A percentile compares a stretch with the other conserved stretches of the same genome.
Evolutionary conservation across 2,329 filamentous ascomycete genomes (phyloP).

Genomic region (Magnaporthales sp.): DNA sequence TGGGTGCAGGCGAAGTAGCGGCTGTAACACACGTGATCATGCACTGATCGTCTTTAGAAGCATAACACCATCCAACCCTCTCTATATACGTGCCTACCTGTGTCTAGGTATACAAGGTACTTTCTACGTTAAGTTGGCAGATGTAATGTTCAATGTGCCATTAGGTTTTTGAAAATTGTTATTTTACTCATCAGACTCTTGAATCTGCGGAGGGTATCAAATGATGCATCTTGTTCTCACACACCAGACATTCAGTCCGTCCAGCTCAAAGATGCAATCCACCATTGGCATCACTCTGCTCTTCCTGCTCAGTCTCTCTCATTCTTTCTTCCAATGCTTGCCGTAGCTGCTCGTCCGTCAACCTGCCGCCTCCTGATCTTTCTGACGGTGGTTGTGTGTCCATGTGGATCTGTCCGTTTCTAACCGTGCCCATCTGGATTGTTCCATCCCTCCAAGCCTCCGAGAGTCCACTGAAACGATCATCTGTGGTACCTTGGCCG

Average conservation of each 20-base stretch:
- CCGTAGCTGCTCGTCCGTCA: slow-evolving; percentile 52
- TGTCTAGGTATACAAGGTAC: too few species aligned
- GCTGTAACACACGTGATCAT: neutral
- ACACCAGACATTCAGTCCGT: neutral
- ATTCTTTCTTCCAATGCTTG: slow-evolving; percentile 46
- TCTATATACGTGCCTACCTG: too few species aligned
- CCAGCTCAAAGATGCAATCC: slow-evolving; percentile 51
- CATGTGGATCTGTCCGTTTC: slow-evolving; percentile 39
- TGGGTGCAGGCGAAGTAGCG: neutral
- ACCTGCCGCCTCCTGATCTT: slow-evolving; percentile 29
- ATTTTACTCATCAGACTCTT: neutral
- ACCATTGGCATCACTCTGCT: slow-evolving; percentile 40
- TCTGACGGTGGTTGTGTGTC: slow-evolving; percentile 18
- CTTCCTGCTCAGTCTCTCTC: slow-evolving; percentile 33
- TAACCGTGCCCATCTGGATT: slow-evolving; percentile 51
- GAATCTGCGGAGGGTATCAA: neutral
- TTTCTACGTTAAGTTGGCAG: neutral
- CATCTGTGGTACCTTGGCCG: slow-evolving; percentile 6
- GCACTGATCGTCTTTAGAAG: neutral
- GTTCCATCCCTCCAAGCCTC: slow-evolving; percentile 55
- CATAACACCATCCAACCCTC: neutral
- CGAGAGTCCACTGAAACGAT: slow-evolving; percentile 13
- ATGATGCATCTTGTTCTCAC: neutral
- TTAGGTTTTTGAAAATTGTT: neutral
- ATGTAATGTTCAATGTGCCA: neutral